Base-by-base conservation (phyloP, 2,329 filamentous ascomycete genomes). In the Piedraia hortae region DNA sequence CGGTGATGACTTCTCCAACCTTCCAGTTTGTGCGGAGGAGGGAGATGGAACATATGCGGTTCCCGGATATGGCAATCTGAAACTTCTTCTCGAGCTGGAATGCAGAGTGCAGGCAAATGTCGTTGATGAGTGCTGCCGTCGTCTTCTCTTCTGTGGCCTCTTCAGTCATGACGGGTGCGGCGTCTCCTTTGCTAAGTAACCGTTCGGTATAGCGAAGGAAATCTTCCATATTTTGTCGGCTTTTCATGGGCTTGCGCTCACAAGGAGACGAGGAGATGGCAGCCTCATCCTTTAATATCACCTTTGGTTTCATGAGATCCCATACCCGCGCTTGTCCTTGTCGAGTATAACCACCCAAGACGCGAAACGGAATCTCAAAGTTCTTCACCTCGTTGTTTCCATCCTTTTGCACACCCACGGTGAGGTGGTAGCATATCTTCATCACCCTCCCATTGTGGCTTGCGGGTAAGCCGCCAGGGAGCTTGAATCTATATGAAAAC, bases 301-400 rank as follows among this genome's bases (percentile, higher is more conserved):
- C 73, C 39, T 93, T 90, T 0, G 85, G 85, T 17, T 66, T 71
- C 70, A 91, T 89, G 8, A 97, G 53, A 43, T 97, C 82, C 43
- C 97, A 82, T 1, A 78, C 77, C 8, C 91, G 57, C 15, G 89
- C 70, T 36, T 89, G 75, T 31, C 82, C 82, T 34, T 77, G 62
- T 43, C 63, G 64, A 47, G 89, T 88, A 16, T 97, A 82, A 34
- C 82, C 85, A 18, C 82, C 82, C 22, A 93, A 62, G 3, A 97
- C 73, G 18, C 85, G 65, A 39, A 97, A 91, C 0, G 85, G 85
- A 13, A 91, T 56, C 31, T 89, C 82, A 18, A 91, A 70, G n/a
- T 77, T 75, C 35, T 70, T 74, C 20, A 93, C 68, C 34, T 77
- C 47, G 33, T 65, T 75, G 31, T 82, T 68, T 34, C 78, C 73